phyloP scores from a whole-genome alignment of 2,329 filamentous ascomycete genomes.

The Cladobotryum protrusum region DNA sequence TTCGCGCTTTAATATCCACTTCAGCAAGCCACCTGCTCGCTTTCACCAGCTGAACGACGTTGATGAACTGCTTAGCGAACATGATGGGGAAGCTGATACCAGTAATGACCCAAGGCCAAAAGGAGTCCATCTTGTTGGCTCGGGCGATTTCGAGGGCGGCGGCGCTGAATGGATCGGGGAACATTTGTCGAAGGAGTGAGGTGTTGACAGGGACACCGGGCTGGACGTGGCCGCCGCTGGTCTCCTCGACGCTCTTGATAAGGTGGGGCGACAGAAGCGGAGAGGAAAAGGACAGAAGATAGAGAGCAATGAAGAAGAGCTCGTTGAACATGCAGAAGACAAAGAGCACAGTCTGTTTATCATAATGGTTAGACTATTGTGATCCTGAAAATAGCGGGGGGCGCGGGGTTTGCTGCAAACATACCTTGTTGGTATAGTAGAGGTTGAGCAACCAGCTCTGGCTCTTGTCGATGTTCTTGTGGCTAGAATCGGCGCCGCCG shows the following conservation, averaged over 20 bases:
- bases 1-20: constrained; percentile 69
- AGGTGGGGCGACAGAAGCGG: constrained; percentile 83
- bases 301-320: constrained; percentile 95
- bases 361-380: constrained; percentile 1
- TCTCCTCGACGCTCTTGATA: constrained; percentile 53
- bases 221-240: constrained; percentile 47
- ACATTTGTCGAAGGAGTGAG: constrained; percentile 65
- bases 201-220: constrained; percentile 65
- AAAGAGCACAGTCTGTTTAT: constrained; percentile 74
- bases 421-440: constrained; percentile 95
- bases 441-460: constrained; percentile 85
- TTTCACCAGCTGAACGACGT: constrained; percentile 88
- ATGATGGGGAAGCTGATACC: constrained; percentile 79
- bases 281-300: constrained; percentile 94
- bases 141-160: constrained; percentile 87
- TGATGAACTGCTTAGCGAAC: constrained; percentile 87
- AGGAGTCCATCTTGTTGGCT: constrained; percentile 85
- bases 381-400: constrained; percentile 3
- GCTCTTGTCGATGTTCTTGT: constrained; percentile 89
- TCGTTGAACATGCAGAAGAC: constrained; percentile 87
- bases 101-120: constrained; percentile 63
- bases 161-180: constrained; percentile 85
- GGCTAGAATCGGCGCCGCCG: constrained; percentile 71
- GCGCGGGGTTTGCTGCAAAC: constrained; percentile 6
- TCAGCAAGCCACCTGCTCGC: constrained; percentile 89